Base-by-base conservation (phyloP, 2,329 filamentous ascomycete species). In the Beauveria asiatica region DNA sequence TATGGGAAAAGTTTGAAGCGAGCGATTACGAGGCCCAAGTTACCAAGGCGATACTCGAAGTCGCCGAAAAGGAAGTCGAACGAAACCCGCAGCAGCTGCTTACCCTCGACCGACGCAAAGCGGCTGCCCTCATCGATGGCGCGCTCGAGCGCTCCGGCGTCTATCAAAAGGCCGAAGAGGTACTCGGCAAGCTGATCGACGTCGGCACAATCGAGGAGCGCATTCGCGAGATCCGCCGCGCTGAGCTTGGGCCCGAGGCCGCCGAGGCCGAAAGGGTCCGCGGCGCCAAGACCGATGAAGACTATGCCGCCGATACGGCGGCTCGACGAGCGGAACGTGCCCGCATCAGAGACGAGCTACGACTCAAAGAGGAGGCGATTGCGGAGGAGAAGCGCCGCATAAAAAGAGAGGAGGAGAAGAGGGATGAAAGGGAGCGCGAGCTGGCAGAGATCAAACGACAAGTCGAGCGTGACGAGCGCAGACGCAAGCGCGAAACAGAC, bases 71-170 rank as follows among this genome's bases (percentile, higher is more conserved):
- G 61, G 89, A 94, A 73, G 82, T 92, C 64, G 88, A 92, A 64
- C 83, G 85, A 63, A 89, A 92, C 66, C 84, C 88, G 0, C 80
- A 81, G 30, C 83, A 85, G 62, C 82, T 93, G 10, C 80, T 93
- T 4, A 86, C 86, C 17, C 82, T 90, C 55, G 88, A 92, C 67
- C 85, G 87, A 19, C 80, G 83, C 61, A 89, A 92, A 70, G 87
- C 89, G 4, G 85, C 86, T 1, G 84, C 88, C 0, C 80, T 95
- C 5, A 86, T 92, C 45, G 88, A 92, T 70, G 89, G 90, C 60
- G 88, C 88, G 1, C 82, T 90, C 19, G 89, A 92, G 67, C 84
- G 90, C 62, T 87, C 84, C 21, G 87, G 88, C 27, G 84, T 92
- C 30, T 94, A 93, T 67, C 83, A 87, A 62, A 83, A 83, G 65